These are phyloP conservation scores for Micromonas pusilla DNA, from an alignment of 139 green algal species.

Conservation along the genomic window DNA sequence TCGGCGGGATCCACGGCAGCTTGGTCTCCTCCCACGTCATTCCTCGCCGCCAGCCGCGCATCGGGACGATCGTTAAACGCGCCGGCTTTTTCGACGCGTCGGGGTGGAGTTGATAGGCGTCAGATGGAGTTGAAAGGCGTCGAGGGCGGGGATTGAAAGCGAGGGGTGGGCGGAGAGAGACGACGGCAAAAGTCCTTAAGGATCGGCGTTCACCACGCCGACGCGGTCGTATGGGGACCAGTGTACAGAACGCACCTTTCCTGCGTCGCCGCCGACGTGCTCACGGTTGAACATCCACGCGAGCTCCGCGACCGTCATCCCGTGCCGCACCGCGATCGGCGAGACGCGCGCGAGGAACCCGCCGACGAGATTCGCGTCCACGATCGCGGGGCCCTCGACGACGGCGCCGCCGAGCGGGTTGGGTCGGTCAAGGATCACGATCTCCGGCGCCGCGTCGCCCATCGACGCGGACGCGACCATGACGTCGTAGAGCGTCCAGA, in stretches of 20 bases:
- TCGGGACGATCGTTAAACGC: conserved; percentile 31
- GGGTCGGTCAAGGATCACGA: conserved; percentile 43
- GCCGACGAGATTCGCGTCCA: conserved; percentile 41
- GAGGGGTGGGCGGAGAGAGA: too few relatives aligned
- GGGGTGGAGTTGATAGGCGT: too few relatives aligned
- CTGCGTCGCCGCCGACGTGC: conserved; percentile 33
- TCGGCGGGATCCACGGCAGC: conserved; percentile 43
- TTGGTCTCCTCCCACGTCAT: conserved; percentile 33
- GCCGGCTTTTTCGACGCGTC: neutral
- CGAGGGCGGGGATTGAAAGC: too few relatives aligned
- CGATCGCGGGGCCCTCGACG: conserved; percentile 35
- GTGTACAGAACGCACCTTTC: too few relatives aligned
- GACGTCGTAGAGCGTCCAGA: conserved; percentile 51
- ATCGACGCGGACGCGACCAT: conserved; percentile 43
- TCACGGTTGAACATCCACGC: conserved; percentile 45
- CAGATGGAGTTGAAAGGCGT: too few relatives aligned
- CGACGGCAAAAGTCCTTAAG: too few relatives aligned
- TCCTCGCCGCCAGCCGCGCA: conserved; percentile 35
- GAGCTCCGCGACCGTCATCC: conserved; percentile 47
- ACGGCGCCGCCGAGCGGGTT: conserved; percentile 42
- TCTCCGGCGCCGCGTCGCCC: neutral
- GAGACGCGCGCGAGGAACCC: conserved; percentile 32
- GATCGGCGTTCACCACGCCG: too few relatives aligned
- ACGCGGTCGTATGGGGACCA: too few relatives aligned
- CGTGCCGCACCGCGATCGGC: conserved; percentile 40